Evolutionary conservation across 805 yeast genomes (phyloP), one percentile per base, ranked within the genome.

Genomic region (Candida patagonica): DNA sequence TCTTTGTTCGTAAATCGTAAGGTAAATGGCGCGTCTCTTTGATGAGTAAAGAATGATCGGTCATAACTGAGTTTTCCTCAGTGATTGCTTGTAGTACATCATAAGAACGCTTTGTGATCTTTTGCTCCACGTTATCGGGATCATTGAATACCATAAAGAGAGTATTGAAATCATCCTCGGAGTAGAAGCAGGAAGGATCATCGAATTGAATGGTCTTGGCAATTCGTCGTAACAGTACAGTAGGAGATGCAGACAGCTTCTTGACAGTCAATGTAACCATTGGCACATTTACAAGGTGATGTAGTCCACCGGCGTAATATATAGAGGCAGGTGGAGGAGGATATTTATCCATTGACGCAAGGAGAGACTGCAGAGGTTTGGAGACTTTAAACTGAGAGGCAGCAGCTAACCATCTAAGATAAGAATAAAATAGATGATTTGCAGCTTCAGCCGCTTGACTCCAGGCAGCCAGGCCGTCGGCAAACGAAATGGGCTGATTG

Each of bases 381-480:
- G 42, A 24, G 16, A 41, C 21, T 24, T 21, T 23, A 74, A 75
- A 33, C 76, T 71, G 23, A 79, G 76, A 23, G 84, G 57, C 33
- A 83, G 61, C 20, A 76, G 68, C 50, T 77, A 83, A 80, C 15
- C 94, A 77, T 46, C 88, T 71, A 43, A 87, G 61, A 51, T 85
- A 87, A 2, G 95, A 73, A 25, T 85, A 60, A 19, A 85, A 65
- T 24, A 87, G 59, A 58, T 87, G 96, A 53, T 83, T 81, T 62
- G 85, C 73, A 0, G 95, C 96, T 55, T 83, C 85, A 4, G 92
- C 78, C 2, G 87, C 84, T 2, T 82, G 76, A 30, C 78, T 65
- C 95, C 95, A 86, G 34, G 73, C 71, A 33, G 74, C 73, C 41
- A 85, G 57, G 2, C 95, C 95, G 45, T 80, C 78, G 26, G 71